Evolutionary conservation across 2,329 filamentous ascomycete genomes (phyloP).

Genomic region (Cladophialophora immunda): DNA sequence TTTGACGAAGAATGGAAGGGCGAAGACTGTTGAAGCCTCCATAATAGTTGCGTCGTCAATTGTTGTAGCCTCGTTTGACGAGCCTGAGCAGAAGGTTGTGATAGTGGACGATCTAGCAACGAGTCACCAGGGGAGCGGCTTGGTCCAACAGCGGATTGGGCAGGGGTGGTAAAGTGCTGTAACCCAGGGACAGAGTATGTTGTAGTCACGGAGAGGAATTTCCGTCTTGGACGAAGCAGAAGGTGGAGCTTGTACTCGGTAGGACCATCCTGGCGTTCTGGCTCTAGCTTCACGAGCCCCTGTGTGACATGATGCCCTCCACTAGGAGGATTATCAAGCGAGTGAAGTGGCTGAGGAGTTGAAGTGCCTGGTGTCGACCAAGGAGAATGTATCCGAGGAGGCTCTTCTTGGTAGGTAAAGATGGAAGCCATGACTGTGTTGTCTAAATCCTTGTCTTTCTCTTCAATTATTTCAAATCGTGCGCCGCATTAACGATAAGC

Average conservation of each 20-base stretch:
- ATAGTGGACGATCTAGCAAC: constrained; percentile 46
- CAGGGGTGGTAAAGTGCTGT: constrained; percentile 38
- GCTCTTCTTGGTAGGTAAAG: constrained; percentile 92
- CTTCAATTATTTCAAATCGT: constrained; percentile 20
- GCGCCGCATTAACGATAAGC: constrained; percentile 24
- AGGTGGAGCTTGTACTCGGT: constrained; percentile 97
- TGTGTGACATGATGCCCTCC: constrained; percentile 51
- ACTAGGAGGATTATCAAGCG: constrained; percentile 46
- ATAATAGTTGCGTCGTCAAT: constrained; percentile 91
- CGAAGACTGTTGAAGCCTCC: constrained; percentile 93
- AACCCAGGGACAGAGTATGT: constrained; percentile 42
- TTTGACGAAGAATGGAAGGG: constrained; percentile 85
- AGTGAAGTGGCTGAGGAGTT: constrained; percentile 47
- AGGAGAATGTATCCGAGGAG: constrained; percentile 86
- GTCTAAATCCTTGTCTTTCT: constrained; percentile 19
- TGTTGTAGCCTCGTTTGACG: constrained; percentile 87
- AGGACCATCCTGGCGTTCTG: constrained; percentile 92
- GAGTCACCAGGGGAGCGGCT: constrained; percentile 30
- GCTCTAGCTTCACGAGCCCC: constrained; percentile 77
- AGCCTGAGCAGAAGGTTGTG: constrained; percentile 68
- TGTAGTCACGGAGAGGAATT: constrained; percentile 77
- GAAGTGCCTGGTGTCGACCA: constrained; percentile 73
- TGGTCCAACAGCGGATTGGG: constrained; percentile 42
- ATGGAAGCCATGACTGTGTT: constrained; percentile 77
- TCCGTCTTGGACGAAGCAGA: constrained; percentile 78